Evolutionary conservation across 257 asterid species (phyloP), one percentile per base, ranked within the genome.

Genomic region (Coffea canephora): DNA sequence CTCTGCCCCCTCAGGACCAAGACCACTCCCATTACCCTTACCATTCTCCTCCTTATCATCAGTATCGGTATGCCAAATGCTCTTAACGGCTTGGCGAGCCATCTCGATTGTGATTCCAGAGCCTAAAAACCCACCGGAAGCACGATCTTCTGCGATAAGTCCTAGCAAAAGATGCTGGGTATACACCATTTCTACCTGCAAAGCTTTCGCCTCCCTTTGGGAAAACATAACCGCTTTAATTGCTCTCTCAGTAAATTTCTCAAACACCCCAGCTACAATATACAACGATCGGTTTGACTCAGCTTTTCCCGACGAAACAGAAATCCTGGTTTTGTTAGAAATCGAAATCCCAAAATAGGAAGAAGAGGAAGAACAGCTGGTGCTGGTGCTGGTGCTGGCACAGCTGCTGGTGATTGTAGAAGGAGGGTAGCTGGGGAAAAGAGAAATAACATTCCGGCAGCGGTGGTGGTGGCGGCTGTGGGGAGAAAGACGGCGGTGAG

Each of bases 241-340:
- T 76, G 99, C 91, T 79, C 97, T 86, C 84, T 96, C 99, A 1
- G 99, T 96, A 76, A 96, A 96, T 79, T 93, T 85, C 90, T 95
- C 99, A 80, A 95, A 95, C 62, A 91, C 86, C n/a, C 98, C 98
- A 8, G 89, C 81, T 41, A 84, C 83, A 49, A 93, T 86, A 82
- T 80, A 79, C 49, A 91, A 88, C 43, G 91, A 82, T 27, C 91
- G 87, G 69, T 81, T 85, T 7, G 79, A n/a, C 85, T 85, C 86
- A 50, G 49, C 78, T 41, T 59, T 54, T 46, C 64, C 23, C 21
- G 85, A 10, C 1, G 70, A 54, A n/a, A 16, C 78, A 66, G 79
- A 74, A 52, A 79, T 82, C 36, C 54, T 80, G 39, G 70, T 43
- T 66, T 34, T 83, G 36, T n/a, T 87, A 36, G 92, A 83, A 48